These are phyloP conservation scores for Calonectria naviculata DNA, from an alignment of 2,329 filamentous ascomycete species.

Conservation along the genomic window DNA sequence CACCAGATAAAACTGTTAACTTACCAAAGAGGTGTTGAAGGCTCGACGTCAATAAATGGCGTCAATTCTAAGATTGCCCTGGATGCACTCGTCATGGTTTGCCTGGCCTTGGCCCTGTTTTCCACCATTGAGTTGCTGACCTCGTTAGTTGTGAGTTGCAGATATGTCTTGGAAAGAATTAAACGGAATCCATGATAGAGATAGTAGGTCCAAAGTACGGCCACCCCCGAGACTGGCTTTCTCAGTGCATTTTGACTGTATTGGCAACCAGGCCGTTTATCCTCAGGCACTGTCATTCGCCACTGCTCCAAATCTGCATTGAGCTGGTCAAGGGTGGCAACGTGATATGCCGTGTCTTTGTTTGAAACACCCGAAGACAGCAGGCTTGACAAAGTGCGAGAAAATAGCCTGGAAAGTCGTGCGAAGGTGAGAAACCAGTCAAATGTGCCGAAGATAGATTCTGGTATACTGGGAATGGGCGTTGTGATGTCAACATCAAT, in stretches of 20 bases:
- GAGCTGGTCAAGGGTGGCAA: conserved; percentile 17
- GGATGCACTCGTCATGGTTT: conserved; percentile 24
- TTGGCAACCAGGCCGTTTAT: neutral
- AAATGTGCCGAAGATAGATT: conserved; percentile 30
- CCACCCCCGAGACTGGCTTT: conserved; percentile 13
- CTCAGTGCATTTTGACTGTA: conserved; percentile 7
- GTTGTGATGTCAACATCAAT: conserved; percentile 28
- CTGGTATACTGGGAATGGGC: conserved; percentile 28
- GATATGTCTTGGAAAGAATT: conserved; percentile 23
- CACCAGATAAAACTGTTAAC: neutral
- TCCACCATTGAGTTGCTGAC: neutral
- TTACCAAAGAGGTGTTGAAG: conserved; percentile 35
- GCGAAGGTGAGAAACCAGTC: conserved; percentile 27
- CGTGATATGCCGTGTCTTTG: conserved; percentile 16
- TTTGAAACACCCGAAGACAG: conserved; percentile 30
- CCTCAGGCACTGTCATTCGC: conserved; percentile 22
- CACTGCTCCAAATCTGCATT: conserved; percentile 31
- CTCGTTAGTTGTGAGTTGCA: conserved; percentile 15
- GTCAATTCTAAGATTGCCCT: conserved; percentile 31
- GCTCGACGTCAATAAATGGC: conserved; percentile 34
- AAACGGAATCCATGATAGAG: conserved; percentile 34
- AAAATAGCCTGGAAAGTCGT: conserved; percentile 26
- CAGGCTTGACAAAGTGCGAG: conserved; percentile 23
- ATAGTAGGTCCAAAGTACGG: conserved; percentile 30
- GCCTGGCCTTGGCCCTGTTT: neutral